Conservation (phyloP, 345 rosid species). For the Sonneratia caseolaris region DNA sequence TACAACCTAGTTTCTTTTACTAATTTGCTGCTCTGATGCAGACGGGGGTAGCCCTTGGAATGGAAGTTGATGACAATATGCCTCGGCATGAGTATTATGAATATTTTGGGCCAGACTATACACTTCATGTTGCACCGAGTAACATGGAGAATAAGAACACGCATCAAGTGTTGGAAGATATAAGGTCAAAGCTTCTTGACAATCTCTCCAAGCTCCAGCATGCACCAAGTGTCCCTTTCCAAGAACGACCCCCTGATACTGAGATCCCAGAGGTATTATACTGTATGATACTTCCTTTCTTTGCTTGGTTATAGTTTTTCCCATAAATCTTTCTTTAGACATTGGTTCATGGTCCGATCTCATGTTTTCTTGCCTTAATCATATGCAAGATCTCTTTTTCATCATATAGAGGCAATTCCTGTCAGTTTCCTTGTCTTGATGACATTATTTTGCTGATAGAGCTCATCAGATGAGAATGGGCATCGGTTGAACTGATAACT, state of each 20-base stretch:
- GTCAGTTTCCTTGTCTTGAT: no score
- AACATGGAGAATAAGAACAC: slow-evolving; percentile 68
- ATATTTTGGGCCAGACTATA: slow-evolving; percentile 56
- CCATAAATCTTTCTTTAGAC: not conserved
- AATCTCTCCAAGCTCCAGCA: slow-evolving; percentile 88
- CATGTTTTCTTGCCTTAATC: no score
- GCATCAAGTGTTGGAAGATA: slow-evolving; percentile 64
- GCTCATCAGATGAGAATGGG: not conserved
- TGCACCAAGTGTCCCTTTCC: slow-evolving; percentile 95
- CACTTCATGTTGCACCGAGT: slow-evolving; percentile 64
- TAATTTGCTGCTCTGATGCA: slow-evolving; percentile 16
- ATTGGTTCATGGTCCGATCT: no score
- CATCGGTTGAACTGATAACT: not conserved
- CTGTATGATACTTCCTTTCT: not conserved
- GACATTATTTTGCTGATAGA: no score
- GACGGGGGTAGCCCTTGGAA: slow-evolving; percentile 64
- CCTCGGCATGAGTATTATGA: slow-evolving; percentile 59
- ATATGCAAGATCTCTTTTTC: no score
- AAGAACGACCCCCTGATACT: slow-evolving; percentile 79
- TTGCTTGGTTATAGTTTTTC: not conserved
- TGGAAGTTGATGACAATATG: slow-evolving; percentile 61
- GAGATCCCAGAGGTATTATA: slow-evolving; percentile 54
- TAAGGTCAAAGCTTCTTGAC: slow-evolving; percentile 69
- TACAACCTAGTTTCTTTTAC: not conserved
- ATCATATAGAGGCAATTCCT: no score